These are phyloP conservation scores for Arachis monticola DNA, from an alignment of 331 rosid species.

Conservation along the genomic window DNA sequence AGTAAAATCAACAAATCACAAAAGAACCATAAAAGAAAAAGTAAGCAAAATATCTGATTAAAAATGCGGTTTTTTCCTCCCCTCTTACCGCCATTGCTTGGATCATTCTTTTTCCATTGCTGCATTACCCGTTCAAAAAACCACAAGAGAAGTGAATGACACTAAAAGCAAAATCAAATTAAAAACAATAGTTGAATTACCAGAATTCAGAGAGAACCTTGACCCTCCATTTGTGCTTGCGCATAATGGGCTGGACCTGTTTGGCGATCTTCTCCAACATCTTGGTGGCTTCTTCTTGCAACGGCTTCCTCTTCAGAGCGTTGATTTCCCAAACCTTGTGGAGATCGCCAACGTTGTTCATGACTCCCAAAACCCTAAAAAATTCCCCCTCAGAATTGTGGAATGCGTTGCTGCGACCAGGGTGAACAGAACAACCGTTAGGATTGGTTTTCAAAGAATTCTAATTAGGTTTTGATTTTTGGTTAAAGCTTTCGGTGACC, in stretches of 20 bases:
- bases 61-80: neutral
- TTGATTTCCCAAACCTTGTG: conserved; percentile 89
- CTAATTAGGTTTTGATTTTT: no score
- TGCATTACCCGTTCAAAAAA: conserved; percentile 33
- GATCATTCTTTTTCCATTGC: no score
- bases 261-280: conserved; percentile 81
- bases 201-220: conserved; percentile 88
- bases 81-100: neutral
- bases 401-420: neutral
- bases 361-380: conserved; percentile 36
- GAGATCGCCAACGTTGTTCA: conserved; percentile 67
- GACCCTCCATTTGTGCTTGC: conserved; percentile 87
- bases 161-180: neutral
- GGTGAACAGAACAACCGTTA: neutral
- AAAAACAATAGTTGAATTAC: conserved; percentile 38
- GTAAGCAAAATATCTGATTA: no score
- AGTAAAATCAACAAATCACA: neutral
- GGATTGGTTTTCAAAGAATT: no score
- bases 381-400: neutral
- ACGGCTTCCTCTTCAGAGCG: conserved; percentile 79
- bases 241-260: conserved; percentile 97
- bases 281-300: conserved; percentile 71
- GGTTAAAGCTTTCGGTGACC: no score
- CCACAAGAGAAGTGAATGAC: neutral
- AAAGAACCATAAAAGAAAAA: neutral